Base-by-base conservation (phyloP, 2,329 filamentous ascomycete genomes). In the Ascochyta koolunga region DNA sequence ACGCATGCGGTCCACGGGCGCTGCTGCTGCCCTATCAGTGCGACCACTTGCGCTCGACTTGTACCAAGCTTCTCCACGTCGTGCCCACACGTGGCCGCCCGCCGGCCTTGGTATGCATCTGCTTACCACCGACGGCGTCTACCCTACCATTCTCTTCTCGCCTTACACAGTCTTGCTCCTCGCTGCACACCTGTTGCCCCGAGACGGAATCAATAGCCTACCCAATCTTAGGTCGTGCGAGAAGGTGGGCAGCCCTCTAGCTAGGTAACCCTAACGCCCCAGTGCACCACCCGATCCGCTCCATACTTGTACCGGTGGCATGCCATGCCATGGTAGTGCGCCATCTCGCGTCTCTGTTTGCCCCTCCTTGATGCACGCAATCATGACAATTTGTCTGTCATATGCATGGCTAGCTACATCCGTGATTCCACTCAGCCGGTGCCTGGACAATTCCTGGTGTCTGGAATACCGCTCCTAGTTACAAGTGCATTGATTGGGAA, bases 51-150 rank as follows among this genome's bases (percentile, higher is more conserved):
- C n/a, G n/a, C n/a, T n/a, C n/a, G n/a, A n/a, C n/a, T n/a, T 5
- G 25, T 43, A 44, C 50, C 50, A 54, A 44, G 44, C 18, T 4
- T 11, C 18, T n/a, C 18, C n/a, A n/a, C 13, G 8, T 27, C 8
- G 25, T 29, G 10, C 1, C 39, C 18, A 54, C 50, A 49, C 50
- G 50, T 54, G 50, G 50, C 39, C 33, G 44, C 39, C 50, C 24
- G 29, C 29, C 49, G 33, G 50, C 39, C 50, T 49, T 54, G 44
- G 50, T 49, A 48, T 49, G 39, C 50, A 40, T 19, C 19, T 43
- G 50, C 44, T 54, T 45, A 54, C 50, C 45, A 47, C 51, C 51
- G 41, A 54, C 29, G 29, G 35, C 22, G 40, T 21, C 18, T 18
- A 2, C 32, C 18, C 24, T 29, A 9, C 24, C 33, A 38, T 48